These are phyloP conservation scores for Xylariales sp. DNA, from an alignment of 2,329 filamentous ascomycete genomes.

Conservation along the genomic window DNA sequence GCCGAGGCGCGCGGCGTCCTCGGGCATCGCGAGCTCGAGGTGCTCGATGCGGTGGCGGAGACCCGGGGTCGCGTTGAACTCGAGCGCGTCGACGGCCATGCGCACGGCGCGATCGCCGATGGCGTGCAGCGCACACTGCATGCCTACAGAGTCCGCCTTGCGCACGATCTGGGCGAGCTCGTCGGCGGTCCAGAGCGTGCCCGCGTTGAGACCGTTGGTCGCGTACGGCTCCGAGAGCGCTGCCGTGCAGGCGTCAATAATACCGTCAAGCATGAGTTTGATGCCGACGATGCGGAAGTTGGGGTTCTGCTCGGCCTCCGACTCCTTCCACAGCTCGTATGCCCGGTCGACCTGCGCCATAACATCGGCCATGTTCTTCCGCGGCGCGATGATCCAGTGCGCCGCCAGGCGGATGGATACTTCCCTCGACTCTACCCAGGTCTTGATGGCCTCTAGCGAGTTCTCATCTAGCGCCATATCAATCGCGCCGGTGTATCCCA, in stretches of 20 bases:
- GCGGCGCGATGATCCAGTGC: constrained; percentile 51
- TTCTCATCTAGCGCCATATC: constrained; percentile 59
- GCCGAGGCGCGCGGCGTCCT: constrained; percentile 53
- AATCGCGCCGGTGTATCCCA: constrained; percentile 49
- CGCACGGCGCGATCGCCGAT: constrained; percentile 58
- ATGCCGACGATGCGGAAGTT: constrained; percentile 51
- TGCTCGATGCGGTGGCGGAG: constrained; percentile 62
- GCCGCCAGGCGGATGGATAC: constrained; percentile 46
- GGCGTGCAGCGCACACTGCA: constrained; percentile 62
- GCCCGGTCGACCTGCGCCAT: constrained; percentile 47
- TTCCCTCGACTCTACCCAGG: constrained; percentile 28
- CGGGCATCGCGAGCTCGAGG: constrained; percentile 51
- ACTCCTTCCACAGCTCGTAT: constrained; percentile 39
- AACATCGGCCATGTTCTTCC: constrained; percentile 36
- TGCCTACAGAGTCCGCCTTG: constrained; percentile 45
- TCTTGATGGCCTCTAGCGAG: constrained; percentile 45
- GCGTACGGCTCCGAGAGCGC: constrained; percentile 55
- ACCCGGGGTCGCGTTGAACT: constrained; percentile 31
- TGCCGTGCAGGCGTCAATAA: constrained; percentile 62
- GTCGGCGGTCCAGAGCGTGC: constrained; percentile 50
- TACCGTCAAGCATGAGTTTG: constrained; percentile 62
- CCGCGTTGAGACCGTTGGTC: constrained; percentile 36
- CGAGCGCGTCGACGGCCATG: constrained; percentile 54
- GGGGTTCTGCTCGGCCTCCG: constrained; percentile 37
- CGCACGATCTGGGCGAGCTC: constrained; percentile 50